Evolutionary conservation across 1,139 yeast genomes (phyloP), one percentile per base, ranked within the genome.

Genomic region (Blastobotrys capitulatus): DNA sequence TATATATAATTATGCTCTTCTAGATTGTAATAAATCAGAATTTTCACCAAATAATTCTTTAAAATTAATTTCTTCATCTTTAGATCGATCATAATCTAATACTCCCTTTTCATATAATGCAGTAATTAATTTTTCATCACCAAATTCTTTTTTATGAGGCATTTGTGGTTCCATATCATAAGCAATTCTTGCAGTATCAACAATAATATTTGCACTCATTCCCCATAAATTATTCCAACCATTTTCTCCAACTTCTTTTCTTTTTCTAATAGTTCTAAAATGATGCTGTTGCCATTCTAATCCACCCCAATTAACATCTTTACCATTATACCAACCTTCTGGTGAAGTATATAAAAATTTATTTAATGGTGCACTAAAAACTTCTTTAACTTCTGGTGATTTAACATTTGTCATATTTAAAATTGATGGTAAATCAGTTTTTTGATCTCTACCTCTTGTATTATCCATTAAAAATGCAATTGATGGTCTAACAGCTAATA

Each of bases 201-300:
- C 85, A 13, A 89, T 66, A 8, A 89, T 86, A 59, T 86, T 85
- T 2, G 96, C 96, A 0, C 96, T 89, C 43, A 89, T 68, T 0
- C 97, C 96, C 97, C 96, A 89, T 2, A 89, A 86, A 59, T 85
- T 86, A 61, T 84, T 78, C 73, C 53, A 79, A 79, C 42, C 79
- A 87, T 54, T 76, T 68, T 38, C 68, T 60, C 63, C 83, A 78
- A 44, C 67, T 63, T 48, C 76, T 77, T 7, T 86, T 80, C 53
- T 53, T 25, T 84, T 48, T 58, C 64, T 19, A 69, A 65, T 47
- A 60, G 65, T 47, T 63, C 67, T 49, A 59, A 60, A 48, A 57
- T 58, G 44, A 52, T 61, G 54, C 62, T 63, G 50, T 55, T 57
- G 54, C 67, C 66, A 63, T 55, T 51, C 51, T 37, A 66, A 51